These are phyloP conservation scores for Nidularia sp. DNA, from an alignment of 768 basidiomycete genomes.

Conservation along the genomic window DNA sequence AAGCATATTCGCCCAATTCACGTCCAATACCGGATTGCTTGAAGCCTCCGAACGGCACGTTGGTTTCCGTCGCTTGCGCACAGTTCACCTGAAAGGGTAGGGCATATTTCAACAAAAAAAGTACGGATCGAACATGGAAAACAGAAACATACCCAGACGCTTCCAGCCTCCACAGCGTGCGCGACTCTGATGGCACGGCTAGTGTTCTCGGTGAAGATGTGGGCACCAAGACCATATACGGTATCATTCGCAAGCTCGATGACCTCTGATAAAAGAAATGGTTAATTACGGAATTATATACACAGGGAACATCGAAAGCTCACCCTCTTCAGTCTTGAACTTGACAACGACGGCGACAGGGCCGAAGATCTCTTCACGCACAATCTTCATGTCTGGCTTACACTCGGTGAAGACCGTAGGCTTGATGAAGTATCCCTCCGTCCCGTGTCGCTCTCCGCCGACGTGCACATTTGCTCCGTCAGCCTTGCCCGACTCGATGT, in stretches of 20 bases:
- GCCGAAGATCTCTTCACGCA: conserved; percentile 75
- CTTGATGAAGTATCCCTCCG: conserved; percentile 57
- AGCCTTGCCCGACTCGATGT: conserved; percentile 71
- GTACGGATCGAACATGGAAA: background rate
- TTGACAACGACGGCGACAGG: conserved; percentile 75
- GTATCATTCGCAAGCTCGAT: conserved; percentile 81
- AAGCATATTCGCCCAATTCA: conserved; percentile 76
- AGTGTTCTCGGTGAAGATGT: conserved; percentile 81
- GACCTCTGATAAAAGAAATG: conserved; percentile 46
- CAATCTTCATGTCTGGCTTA: conserved; percentile 69
- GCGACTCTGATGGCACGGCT: conserved; percentile 70
- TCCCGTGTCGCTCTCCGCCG: conserved; percentile 58
- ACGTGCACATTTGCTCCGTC: conserved; percentile 64
- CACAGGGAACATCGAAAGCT: background rate
- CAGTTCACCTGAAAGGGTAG: conserved; percentile 36
- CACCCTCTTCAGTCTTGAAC: conserved; percentile 59
- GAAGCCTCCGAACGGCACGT: conserved; percentile 81
- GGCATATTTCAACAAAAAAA: too few relatives aligned
- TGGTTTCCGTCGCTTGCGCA: conserved; percentile 39
- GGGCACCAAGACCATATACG: conserved; percentile 81
- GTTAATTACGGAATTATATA: conserved; percentile 1
- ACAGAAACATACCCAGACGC: conserved; percentile 52
- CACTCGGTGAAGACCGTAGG: conserved; percentile 76
- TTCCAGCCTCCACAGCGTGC: conserved; percentile 76
- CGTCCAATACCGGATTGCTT: conserved; percentile 82